Evolutionary conservation across 495 filamentous ascomycete species (phyloP).

Genomic region (Tricharina praecox): DNA sequence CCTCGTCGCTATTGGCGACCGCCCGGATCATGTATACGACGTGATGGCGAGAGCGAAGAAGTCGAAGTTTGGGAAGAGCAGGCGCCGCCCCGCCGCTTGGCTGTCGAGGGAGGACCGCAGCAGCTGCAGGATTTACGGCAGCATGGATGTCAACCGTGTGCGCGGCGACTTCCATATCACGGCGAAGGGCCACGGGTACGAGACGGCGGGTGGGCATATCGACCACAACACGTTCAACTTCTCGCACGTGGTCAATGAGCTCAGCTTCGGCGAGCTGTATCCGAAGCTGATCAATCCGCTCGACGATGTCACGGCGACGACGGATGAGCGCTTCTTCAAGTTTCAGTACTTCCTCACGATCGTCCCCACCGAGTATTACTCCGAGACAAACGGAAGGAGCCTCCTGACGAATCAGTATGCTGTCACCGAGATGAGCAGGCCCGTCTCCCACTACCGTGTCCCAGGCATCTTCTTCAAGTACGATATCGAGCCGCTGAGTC

Average conservation of each 20-base stretch:
- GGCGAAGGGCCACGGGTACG: constrained; percentile 84
- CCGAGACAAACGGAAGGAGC: constrained; percentile 41
- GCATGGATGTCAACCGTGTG: constrained; percentile 82
- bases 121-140: constrained; percentile 80
- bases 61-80: constrained; percentile 48
- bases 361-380: constrained; percentile 76
- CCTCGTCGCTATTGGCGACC: constrained; percentile 38
- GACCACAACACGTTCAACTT: constrained; percentile 92
- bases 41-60: constrained; percentile 45
- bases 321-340: constrained; percentile 64
- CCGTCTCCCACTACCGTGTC: constrained; percentile 49
- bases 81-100: constrained; percentile 37
- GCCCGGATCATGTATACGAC: constrained; percentile 57
- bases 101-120: constrained; percentile 34
- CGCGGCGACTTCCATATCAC: constrained; percentile 98
- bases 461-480: constrained; percentile 98
- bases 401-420: constrained; percentile 97
- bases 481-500: constrained; percentile 88
- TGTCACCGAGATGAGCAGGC: constrained; percentile 64
- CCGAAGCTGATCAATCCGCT: constrained; percentile 87
- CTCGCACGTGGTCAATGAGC: constrained; percentile 87
- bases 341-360: constrained; percentile 97
- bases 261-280: constrained; percentile 92
- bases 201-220: constrained; percentile 60
- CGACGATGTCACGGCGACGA: constrained; percentile 68